Evolutionary conservation across 371 early-diverging fungal genomes (phyloP), one percentile per base, ranked within the genome.

Genomic region (Lichtheimia ornata): DNA sequence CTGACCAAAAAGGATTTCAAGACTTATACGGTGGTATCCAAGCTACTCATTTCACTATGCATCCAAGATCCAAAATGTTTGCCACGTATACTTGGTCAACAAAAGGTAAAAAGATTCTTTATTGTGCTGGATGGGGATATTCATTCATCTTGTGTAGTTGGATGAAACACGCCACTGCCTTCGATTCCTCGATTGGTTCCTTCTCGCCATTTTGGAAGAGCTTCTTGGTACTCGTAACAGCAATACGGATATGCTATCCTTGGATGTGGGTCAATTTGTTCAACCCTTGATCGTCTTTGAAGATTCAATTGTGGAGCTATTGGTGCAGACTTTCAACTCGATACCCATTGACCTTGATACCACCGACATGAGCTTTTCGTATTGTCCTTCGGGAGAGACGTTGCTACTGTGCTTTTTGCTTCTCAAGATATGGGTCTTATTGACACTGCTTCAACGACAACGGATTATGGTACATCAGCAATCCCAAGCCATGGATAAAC

Each of bases 1-100:
- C 82, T 78, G 53, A 82, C 82, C 13, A 71, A 75, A 24, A 77
- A 73, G 47, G 82, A 84, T 30, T 84, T 80, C 61, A 80, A 80
- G 44, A 67, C 70, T 0, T 76, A 72, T 53, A 72, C 64, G 12
- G 73, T 69, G 14, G 61, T 64, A 7, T 65, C 79, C 17, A 68
- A 77, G 27, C 54, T 84, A 3, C 54, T 75, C 1, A 76, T 74
- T 12, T 50, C 59, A 15, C 59, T 78, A 62, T 80, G 81, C 50
- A 43, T 59, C 3, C 59, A 74, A n/a, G 65, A 70, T 30, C 62
- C 73, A 25, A 64, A 66, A 6, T 56, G 64, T 12, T 52, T 81
- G 24, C 52, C 58, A 3, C 60, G 68, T 4, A 64, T 76, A 5
- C 65, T 81, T 57, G 69, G 63, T 1, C 63, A 66, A 25, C 70